Conservation (phyloP, 441 rosid genomes). For the Gossypium lobatum region DNA sequence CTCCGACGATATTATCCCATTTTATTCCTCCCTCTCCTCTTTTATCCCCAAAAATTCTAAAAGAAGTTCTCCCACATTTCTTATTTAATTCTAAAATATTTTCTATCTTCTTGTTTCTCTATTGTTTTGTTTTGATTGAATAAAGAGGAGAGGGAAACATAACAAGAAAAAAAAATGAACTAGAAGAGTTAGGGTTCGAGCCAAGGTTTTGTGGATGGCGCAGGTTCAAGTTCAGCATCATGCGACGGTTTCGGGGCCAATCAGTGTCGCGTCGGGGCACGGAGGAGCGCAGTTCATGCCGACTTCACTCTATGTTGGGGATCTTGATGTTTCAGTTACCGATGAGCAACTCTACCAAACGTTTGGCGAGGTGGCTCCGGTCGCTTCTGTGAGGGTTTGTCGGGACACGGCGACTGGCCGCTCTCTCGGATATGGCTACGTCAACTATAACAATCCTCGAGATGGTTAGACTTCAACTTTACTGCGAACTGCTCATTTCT, state of each 20-base stretch:
- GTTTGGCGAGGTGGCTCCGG: conserved; percentile 51
- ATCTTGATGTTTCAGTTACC: conserved; percentile 49
- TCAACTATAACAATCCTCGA: conserved; percentile 47
- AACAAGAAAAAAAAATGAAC: conserved; percentile 15
- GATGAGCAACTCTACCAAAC: conserved; percentile 62
- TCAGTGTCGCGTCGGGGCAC: conserved; percentile 30
- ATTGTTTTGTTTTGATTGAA: conserved; percentile 15
- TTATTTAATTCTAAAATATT: not conserved
- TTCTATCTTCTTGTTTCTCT: not conserved
- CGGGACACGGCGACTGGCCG: conserved; percentile 57
- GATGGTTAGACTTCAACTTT: conserved; percentile 38
- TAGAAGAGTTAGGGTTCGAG: conserved; percentile 11
- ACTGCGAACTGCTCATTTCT: no score
- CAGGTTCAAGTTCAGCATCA: conserved; percentile 67
- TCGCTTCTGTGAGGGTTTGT: conserved; percentile 61
- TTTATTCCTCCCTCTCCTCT: conserved; percentile 22
- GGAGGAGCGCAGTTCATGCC: conserved; percentile 34
- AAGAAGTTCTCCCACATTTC: not conserved
- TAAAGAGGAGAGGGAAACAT: conserved; percentile 17
- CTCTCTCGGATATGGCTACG: conserved; percentile 69
- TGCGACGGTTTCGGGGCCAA: conserved; percentile 37
- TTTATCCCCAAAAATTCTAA: not conserved
- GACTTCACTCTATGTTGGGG: conserved; percentile 64
- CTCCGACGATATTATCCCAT: conserved; percentile 35
- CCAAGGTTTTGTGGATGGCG: conserved; percentile 34